Conservation (phyloP, 768 basidiomycete genomes). For the Candolleomyces efflorescens region DNA sequence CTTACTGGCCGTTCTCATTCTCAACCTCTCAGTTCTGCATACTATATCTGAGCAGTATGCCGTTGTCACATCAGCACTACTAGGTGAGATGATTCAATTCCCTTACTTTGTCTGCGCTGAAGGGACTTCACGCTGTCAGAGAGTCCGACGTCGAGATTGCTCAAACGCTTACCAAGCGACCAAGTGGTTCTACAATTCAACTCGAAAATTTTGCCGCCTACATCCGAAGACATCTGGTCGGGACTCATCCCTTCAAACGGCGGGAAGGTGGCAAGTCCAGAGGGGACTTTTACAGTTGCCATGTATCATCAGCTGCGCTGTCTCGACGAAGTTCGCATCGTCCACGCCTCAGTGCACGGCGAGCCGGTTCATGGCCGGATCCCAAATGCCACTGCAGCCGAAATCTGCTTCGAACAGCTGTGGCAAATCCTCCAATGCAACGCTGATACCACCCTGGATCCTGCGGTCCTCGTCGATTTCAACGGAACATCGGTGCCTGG, state of each 20-base stretch:
- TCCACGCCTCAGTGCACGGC: background rate
- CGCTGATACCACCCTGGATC: background rate
- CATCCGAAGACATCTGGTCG: background rate
- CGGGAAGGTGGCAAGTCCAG: background rate
- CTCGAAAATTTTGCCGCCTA: background rate
- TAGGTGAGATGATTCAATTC: too few relatives aligned
- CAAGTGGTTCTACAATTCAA: background rate
- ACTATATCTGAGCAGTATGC: background rate
- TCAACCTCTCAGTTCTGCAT: background rate
- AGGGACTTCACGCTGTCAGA: background rate
- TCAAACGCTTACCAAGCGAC: background rate
- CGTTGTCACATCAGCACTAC: background rate
- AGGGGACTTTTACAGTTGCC: background rate
- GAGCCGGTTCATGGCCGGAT: background rate
- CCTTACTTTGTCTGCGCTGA: background rate
- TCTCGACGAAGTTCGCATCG: background rate
- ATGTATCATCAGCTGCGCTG: slow-evolving; percentile 1
- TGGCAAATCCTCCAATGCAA: slow-evolving; percentile 1
- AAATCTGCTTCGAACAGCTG: background rate
- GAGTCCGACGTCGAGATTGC: too few relatives aligned
- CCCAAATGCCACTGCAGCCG: background rate
- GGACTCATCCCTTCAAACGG: background rate
- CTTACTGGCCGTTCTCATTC: background rate
- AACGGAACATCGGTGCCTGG: background rate
- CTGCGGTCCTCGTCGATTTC: background rate